These are phyloP conservation scores for Craterostigma plantagineum DNA, from an alignment of 257 asterid species.

Conservation along the genomic window DNA sequence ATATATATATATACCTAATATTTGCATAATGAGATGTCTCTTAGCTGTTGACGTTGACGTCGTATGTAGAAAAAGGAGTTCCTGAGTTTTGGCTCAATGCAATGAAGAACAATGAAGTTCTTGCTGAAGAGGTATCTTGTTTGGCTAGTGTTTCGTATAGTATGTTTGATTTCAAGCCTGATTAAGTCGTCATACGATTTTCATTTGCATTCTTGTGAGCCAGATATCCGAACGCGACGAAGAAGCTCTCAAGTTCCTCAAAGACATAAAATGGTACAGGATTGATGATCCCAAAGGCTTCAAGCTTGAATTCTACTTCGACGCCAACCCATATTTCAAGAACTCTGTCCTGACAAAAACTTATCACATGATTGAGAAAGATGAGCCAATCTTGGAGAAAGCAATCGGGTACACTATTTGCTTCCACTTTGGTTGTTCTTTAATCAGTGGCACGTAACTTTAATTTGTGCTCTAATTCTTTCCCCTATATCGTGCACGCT, in stretches of 20 bases:
- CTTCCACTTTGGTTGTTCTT: not conserved
- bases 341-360: conserved; percentile 53
- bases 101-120: conserved; percentile 43
- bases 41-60: not conserved
- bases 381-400: conserved; percentile 75
- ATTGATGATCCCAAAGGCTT: conserved; percentile 57
- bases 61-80: conserved; percentile 35
- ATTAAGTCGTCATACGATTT: not conserved
- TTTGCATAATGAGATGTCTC: too few species aligned
- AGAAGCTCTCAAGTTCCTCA: conserved; percentile 42
- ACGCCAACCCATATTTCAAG: conserved; percentile 47
- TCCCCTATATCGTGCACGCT: not conserved
- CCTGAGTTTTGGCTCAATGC: conserved; percentile 60
- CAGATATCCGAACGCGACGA: conserved; percentile 55
- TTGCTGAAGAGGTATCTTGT: conserved; percentile 32
- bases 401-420: conserved; percentile 62
- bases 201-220: conserved; percentile 7
- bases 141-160: not conserved
- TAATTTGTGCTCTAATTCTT: not conserved
- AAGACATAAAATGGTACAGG: conserved; percentile 67
- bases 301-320: conserved; percentile 55
- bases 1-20: too few species aligned
- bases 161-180: too few species aligned
- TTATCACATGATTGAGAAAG: conserved; percentile 84
- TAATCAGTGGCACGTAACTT: not conserved